Percentiles rank a stretch among this genome's conserved stretches.
These are phyloP conservation scores for Eucalyptus regnans DNA, from an alignment of 345 rosid genomes.

Conservation along the genomic window DNA sequence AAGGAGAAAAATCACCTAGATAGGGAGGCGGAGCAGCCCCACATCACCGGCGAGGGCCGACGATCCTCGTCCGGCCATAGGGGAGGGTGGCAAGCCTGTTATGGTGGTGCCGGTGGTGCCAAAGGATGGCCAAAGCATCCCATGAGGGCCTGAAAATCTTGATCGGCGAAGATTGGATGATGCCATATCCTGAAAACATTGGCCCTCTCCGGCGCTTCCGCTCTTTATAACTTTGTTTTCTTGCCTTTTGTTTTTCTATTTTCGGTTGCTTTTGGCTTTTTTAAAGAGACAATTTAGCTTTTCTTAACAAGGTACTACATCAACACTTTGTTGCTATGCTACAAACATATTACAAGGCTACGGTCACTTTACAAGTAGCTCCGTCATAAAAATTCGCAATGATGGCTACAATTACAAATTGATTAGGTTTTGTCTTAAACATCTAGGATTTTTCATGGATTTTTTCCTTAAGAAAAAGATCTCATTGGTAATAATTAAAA, in stretches of 20 bases:
- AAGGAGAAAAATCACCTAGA: neutral
- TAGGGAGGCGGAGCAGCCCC: neutral
- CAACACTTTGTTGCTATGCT: neutral
- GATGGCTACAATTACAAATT: neutral
- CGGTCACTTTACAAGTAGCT: neutral
- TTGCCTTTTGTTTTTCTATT: neutral
- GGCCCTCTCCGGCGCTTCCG: fast-evolving
- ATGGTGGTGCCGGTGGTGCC: neutral
- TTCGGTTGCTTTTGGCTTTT: neutral
- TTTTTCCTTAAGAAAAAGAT: neutral
- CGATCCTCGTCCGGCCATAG: neutral
- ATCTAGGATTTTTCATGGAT: neutral
- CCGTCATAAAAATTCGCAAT: neutral
- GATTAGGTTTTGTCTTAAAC: neutral
- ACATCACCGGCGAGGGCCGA: neutral
- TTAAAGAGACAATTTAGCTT: neutral
- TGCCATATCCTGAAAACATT: neutral
- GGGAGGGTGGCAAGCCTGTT: neutral
- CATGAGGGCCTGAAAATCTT: neutral
- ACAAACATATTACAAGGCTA: neutral
- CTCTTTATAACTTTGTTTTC: neutral
- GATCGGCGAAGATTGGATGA: neutral
- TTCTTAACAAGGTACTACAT: neutral
- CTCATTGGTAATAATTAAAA: neutral
- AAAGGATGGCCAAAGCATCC: neutral